A percentile compares a stretch with the other conserved stretches of the same genome.
phyloP scores from a whole-genome alignment of 768 basidiomycete species.

The Tephrocybe sp. region DNA sequence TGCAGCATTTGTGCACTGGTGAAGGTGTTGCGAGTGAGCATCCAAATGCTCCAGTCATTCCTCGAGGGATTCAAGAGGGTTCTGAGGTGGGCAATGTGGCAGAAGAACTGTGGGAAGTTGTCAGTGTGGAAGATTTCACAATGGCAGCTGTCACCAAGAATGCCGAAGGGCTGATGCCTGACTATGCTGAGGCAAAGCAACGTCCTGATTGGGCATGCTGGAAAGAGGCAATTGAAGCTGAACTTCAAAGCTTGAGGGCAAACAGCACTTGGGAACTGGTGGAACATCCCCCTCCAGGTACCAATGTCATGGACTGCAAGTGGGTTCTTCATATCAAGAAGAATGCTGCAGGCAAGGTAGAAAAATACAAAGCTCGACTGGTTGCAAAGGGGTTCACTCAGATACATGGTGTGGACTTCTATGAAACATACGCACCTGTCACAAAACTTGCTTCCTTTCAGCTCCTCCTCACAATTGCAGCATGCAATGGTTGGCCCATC shows the following conservation, averaged over 20 bases:
- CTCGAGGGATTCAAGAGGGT: neutral
- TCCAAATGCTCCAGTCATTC: neutral
- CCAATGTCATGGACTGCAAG: slow-evolving; percentile 5
- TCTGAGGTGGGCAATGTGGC: neutral
- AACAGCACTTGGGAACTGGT: slow-evolving; percentile 16
- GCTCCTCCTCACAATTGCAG: neutral
- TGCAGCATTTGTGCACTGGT: neutral
- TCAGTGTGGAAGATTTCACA: neutral
- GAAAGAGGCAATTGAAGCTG: neutral
- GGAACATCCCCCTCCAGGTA: neutral
- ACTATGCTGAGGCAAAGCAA: neutral
- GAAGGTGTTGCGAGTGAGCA: neutral
- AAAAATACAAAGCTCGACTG: slow-evolving; percentile 6
- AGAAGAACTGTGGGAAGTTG: neutral
- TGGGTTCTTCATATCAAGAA: slow-evolving; percentile 16
- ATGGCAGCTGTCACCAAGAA: neutral
- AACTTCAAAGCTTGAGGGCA: slow-evolving; percentile 6
- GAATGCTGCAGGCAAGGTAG: slow-evolving; percentile 14
- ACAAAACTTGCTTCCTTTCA: slow-evolving; percentile 19
- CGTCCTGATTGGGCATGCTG: neutral
- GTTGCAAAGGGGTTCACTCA: slow-evolving; percentile 36
- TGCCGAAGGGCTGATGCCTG: neutral
- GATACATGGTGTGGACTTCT: slow-evolving; percentile 34
- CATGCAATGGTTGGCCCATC: slow-evolving; percentile 8
- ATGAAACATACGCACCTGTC: slow-evolving; percentile 27